Conservation (phyloP, 2,329 filamentous ascomycete genomes). For the Ophiostoma ips region DNA sequence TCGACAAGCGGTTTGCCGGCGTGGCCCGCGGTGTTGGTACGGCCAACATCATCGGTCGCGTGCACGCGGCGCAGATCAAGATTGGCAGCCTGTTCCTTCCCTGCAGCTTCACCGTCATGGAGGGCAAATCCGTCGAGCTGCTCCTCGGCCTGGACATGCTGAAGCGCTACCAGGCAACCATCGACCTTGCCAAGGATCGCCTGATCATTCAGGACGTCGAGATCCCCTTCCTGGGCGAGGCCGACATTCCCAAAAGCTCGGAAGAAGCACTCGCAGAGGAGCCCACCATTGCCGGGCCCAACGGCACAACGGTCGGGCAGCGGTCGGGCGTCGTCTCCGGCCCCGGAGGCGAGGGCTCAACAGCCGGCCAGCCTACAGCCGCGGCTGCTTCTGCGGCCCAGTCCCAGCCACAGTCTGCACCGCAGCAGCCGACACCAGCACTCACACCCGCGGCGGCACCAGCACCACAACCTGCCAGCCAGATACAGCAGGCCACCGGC, state of each 20-base stretch:
- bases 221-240: constrained; percentile 80
- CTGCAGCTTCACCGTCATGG: constrained; percentile 98
- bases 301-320: constrained; percentile 77
- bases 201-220: constrained; percentile 80
- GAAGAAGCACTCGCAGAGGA: constrained; percentile 64
- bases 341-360: constrained; percentile 18
- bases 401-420: not conserved
- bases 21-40: constrained; percentile 90
- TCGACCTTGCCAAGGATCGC: constrained; percentile 74
- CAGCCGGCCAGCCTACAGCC: not conserved
- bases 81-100: constrained; percentile 78
- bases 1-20: constrained; percentile 83
- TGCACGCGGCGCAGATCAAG: constrained; percentile 89
- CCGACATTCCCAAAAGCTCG: constrained; percentile 77
- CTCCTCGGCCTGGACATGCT: constrained; percentile 93
- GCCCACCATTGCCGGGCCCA: constrained; percentile 71
- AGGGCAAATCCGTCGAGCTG: constrained; percentile 90
- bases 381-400: not conserved
- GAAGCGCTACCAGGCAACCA: constrained; percentile 84
- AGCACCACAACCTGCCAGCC: constrained; percentile 12
- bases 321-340: constrained; percentile 62
- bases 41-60: constrained; percentile 83
- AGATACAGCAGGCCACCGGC: constrained; percentile 16
- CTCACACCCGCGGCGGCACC: not conserved
- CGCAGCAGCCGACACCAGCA: not conserved